phyloP scores from a whole-genome alignment of 352 stramenopile genomes.

The Phytophthora constricta region DNA sequence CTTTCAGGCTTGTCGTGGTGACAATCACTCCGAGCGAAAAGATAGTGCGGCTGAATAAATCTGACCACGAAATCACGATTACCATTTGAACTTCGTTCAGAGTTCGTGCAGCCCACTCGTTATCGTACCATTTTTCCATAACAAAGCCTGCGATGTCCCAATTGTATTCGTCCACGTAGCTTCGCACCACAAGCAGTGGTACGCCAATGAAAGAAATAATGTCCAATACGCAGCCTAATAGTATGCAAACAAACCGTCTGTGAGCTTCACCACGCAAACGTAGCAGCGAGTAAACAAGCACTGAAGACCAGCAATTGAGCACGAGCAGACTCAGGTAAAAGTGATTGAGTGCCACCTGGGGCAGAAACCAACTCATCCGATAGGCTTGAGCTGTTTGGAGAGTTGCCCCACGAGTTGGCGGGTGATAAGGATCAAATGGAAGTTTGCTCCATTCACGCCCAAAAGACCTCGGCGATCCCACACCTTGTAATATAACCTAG shows the following conservation, averaged over 20 bases:
- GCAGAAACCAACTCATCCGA: constrained; percentile 16
- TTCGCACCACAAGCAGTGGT: constrained; percentile 23
- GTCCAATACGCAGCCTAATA: constrained; percentile 39
- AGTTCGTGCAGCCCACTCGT: constrained; percentile 28
- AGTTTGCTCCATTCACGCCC: constrained; percentile 36
- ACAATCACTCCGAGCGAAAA: constrained; percentile 22
- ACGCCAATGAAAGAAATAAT: constrained; percentile 38
- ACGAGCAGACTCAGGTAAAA: constrained; percentile 24
- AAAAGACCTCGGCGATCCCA: background rate
- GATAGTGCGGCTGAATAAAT: constrained; percentile 19
- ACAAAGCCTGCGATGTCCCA: constrained; percentile 19
- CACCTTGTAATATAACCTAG: background rate
- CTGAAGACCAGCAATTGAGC: constrained; percentile 22
- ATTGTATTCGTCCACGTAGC: constrained; percentile 35
- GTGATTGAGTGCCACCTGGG: constrained; percentile 2
- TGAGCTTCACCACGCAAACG: constrained; percentile 16
- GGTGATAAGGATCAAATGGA: constrained; percentile 17
- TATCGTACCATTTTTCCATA: constrained; percentile 32
- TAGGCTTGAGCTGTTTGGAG: constrained; percentile 19
- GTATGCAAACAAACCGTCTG: constrained; percentile 37
- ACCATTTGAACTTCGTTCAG: constrained; percentile 35
- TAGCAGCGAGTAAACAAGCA: constrained; percentile 6
- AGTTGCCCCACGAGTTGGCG: constrained; percentile 11
- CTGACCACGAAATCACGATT: constrained; percentile 25
- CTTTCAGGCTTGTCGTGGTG: constrained; percentile 26